Evolutionary conservation across 495 filamentous ascomycete genomes (phyloP).

Genomic region (Immersiella caudata): DNA sequence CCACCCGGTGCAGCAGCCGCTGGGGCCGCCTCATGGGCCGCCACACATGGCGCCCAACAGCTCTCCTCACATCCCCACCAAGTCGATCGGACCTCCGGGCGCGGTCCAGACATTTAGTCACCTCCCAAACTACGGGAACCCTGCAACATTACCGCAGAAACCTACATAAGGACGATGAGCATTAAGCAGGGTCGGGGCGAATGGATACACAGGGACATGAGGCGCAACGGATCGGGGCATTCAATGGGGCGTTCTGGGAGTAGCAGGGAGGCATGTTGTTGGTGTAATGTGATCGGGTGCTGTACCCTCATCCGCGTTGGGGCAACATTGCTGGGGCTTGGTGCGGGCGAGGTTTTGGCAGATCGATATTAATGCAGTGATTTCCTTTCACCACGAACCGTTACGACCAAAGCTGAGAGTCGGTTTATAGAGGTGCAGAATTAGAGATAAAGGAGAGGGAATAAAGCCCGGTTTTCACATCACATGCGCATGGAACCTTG

Average conservation of each 20-base stretch:
- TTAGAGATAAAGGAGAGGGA: constrained; percentile 22
- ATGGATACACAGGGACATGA: constrained; percentile 26
- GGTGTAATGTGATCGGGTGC: neutral
- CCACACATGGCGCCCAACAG: constrained; percentile 42
- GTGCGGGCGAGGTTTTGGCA: neutral
- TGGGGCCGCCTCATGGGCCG: constrained; percentile 22
- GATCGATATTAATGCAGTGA: neutral
- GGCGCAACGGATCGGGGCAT: constrained; percentile 29
- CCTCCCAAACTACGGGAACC: constrained; percentile 59
- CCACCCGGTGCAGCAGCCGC: constrained; percentile 32
- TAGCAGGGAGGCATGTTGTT: constrained; percentile 7
- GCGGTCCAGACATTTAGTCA: constrained; percentile 47
- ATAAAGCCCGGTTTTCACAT: neutral
- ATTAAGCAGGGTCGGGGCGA: constrained; percentile 25
- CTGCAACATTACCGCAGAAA: constrained; percentile 59
- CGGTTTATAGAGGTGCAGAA: constrained; percentile 32
- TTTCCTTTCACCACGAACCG: constrained; percentile 2
- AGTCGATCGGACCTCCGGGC: constrained; percentile 33
- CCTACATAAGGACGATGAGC: constrained; percentile 43
- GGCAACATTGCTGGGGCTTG: constrained; percentile 4
- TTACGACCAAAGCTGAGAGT: neutral
- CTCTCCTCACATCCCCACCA: constrained; percentile 44
- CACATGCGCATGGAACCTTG: constrained; percentile 8
- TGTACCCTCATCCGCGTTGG: neutral
- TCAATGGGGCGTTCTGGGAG: constrained; percentile 35